Percentiles rank a stretch among this genome's conserved stretches.
These are phyloP conservation scores for Allomyces arbusculus DNA, from an alignment of 192 early-diverging fungal species.

Conservation along the genomic window DNA sequence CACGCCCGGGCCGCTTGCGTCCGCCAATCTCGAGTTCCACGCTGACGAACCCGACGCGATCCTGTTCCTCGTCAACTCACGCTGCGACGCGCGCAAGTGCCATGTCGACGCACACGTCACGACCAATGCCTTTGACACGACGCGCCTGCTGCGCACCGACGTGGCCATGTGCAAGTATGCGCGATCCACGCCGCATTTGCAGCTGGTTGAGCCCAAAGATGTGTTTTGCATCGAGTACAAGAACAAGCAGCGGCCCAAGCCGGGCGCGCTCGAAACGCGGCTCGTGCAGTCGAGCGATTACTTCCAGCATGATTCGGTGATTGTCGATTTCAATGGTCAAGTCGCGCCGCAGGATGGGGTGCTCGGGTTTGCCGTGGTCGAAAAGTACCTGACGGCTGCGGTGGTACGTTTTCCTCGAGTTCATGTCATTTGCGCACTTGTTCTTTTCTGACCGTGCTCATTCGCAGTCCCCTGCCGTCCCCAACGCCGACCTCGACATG, in stretches of 20 bases:
- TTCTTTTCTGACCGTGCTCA: slow-evolving; percentile 7
- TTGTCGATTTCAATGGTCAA: slow-evolving; percentile 30
- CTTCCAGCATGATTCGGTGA: slow-evolving; percentile 30
- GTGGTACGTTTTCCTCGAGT: slow-evolving; percentile 18
- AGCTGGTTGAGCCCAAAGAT: slow-evolving; percentile 3
- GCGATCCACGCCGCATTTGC: slow-evolving; percentile 4
- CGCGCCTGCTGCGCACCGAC: slow-evolving; percentile 1
- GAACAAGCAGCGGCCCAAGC: neutral
- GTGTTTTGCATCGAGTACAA: neutral
- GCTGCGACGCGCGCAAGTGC: slow-evolving; percentile 30
- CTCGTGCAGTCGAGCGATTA: slow-evolving; percentile 59
- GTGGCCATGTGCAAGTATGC: slow-evolving; percentile 1
- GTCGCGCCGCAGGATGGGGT: slow-evolving; percentile 39
- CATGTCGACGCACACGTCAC: slow-evolving; percentile 25
- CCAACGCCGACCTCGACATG: slow-evolving; percentile 8
- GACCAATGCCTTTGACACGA: slow-evolving; percentile 1
- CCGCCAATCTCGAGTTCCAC: slow-evolving; percentile 37
- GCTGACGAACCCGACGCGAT: slow-evolving; percentile 40
- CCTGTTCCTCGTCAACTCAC: slow-evolving; percentile 36
- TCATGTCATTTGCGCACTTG: slow-evolving; percentile 3
- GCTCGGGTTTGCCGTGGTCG: slow-evolving; percentile 46
- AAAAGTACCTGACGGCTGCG: slow-evolving; percentile 49
- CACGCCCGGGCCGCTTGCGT: slow-evolving; percentile 17
- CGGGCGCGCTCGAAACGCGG: slow-evolving; percentile 15
- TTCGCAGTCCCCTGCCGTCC: neutral